Percentiles rank a stretch among this genome's conserved stretches.
These are phyloP conservation scores for Boletus sp. DNA, from an alignment of 768 basidiomycete species.

Conservation along the genomic window DNA sequence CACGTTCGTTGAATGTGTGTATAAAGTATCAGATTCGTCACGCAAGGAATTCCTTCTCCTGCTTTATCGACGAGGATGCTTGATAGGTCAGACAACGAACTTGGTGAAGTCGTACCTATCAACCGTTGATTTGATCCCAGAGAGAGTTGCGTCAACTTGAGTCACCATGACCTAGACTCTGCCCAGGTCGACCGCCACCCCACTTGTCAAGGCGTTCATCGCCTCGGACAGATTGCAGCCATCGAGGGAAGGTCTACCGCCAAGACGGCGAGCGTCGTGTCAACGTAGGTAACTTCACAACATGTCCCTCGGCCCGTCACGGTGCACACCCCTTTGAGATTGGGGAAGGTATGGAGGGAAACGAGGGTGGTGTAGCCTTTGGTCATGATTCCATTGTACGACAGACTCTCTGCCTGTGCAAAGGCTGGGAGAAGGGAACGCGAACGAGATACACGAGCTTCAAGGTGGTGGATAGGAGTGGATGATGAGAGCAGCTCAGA, in stretches of 20 bases:
- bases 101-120: background rate
- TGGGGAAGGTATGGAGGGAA: slow-evolving; percentile 30
- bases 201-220: slow-evolving; percentile 55
- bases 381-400: slow-evolving; percentile 33
- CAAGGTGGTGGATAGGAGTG: slow-evolving; percentile 14
- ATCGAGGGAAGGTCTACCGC: slow-evolving; percentile 28
- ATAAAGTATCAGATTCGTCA: no score
- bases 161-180: slow-evolving; percentile 43
- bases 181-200: slow-evolving; percentile 47
- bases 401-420: slow-evolving; percentile 15
- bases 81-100: background rate
- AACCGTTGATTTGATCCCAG: slow-evolving; percentile 35
- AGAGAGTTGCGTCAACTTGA: slow-evolving; percentile 45
- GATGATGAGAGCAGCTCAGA: background rate
- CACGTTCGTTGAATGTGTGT: no score
- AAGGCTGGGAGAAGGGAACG: slow-evolving; percentile 18
- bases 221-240: slow-evolving; percentile 54
- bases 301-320: slow-evolving; percentile 32
- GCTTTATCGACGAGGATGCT: no score
- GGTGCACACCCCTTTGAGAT: slow-evolving; percentile 34
- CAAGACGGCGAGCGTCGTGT: slow-evolving; percentile 17
- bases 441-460: slow-evolving; percentile 19
- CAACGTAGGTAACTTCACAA: slow-evolving; percentile 28
- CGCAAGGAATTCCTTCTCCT: no score
- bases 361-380: slow-evolving; percentile 35